Base-by-base conservation (phyloP, 1,139 yeast species). In the Geotrichum candidum region DNA sequence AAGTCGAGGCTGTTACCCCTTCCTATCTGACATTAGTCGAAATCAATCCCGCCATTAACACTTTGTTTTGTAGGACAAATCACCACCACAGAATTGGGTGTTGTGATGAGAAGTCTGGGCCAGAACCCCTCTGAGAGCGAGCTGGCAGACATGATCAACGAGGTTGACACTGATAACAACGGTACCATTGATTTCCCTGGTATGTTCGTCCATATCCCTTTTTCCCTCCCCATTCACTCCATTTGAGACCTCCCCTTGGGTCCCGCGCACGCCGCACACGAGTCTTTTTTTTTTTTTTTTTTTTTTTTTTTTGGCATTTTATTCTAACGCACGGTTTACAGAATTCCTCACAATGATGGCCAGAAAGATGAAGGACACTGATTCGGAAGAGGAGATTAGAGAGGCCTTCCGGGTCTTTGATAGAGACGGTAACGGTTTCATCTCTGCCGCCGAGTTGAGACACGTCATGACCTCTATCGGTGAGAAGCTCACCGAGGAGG, bases 31-130 rank as follows among this genome's bases (percentile, higher is more conserved):
- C 22, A 35, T 25, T 15, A 38, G 31, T 10, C 3, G 54, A 15
- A 25, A 51, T 51, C 15, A 51, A 51, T 51, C 3, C 33, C 11
- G 23, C 11, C 38, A 10, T 23, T 54, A 35, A 22, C n/a, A 7
- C 46, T 9, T 33, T 18, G 33, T 23, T 31, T 45, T 6, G 27
- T 55, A 71, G 73, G 76, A 56, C 73, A 90, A 74, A 94, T 94
- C 79, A 91, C 97, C 66, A 90, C 97, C 71, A 86, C 89, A 73
- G 99, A 94, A 77, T 82, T 94, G 70, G 98, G 99, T 68, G 91
- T 97, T 10, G 99, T 94, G 62, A 94, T 94, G 99, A 87, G 99
- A 78, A 90, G 97, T 22, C 82, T 94, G 73, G 99, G 98, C 56
- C 96, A 91, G 77, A 92, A 92, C 73, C 99, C 99, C 38, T 87